These are phyloP conservation scores for Backusella circina DNA, from an alignment of 192 early-diverging fungal species.

Conservation along the genomic window DNA sequence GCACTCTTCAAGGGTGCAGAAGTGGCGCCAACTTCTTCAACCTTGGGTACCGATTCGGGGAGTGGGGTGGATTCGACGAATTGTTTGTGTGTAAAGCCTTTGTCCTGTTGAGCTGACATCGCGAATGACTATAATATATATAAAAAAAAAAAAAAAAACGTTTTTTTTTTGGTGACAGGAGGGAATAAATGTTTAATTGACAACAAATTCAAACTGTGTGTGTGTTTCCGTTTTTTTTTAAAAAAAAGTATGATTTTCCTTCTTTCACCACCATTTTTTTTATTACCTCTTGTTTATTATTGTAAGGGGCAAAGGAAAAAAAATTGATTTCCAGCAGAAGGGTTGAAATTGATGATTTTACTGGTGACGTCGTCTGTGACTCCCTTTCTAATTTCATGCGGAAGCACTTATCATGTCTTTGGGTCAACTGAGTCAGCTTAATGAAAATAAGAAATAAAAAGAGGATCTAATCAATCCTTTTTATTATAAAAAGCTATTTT, in stretches of 20 bases:
- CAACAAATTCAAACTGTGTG: neutral
- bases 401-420: too few relatives aligned
- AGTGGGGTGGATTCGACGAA: constrained; percentile 83
- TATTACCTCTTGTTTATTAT: constrained; percentile 3
- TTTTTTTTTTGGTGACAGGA: neutral
- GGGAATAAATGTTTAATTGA: neutral
- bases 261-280: neutral
- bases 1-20: constrained; percentile 92
- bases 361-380: neutral
- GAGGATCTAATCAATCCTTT: too few relatives aligned
- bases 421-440: too few relatives aligned
- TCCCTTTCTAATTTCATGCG: neutral
- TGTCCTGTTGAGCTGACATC: constrained; percentile 25
- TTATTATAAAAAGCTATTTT: too few relatives aligned
- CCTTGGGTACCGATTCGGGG: constrained; percentile 62
- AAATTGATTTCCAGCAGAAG: neutral
- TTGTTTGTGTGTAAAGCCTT: constrained; percentile 33
- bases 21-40: constrained; percentile 86
- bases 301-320: constrained; percentile 5
- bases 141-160: neutral
- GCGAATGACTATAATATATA: neutral
- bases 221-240: neutral
- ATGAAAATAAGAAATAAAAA: too few relatives aligned
- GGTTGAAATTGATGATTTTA: neutral
- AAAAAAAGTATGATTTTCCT: neutral